phyloP scores from a whole-genome alignment of 108 stramenopile species.

The Pseudonitzschia delicatissima region DNA sequence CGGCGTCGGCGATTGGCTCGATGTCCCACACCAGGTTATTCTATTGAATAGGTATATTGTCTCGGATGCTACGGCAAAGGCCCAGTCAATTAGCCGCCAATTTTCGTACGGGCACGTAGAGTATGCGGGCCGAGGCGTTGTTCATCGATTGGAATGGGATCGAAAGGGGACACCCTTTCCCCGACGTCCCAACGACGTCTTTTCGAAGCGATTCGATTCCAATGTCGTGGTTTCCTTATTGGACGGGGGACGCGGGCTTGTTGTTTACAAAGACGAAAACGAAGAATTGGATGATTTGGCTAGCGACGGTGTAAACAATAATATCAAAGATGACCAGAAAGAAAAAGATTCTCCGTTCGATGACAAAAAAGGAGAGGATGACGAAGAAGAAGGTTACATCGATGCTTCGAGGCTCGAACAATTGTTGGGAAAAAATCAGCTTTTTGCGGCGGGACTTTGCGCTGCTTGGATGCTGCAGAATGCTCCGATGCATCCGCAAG shows the following conservation, averaged over 20 bases:
- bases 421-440: slow-evolving; percentile 69
- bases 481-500: slow-evolving; percentile 38
- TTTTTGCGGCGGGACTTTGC: slow-evolving; percentile 80
- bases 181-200: slow-evolving; percentile 35
- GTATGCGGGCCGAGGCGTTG: slow-evolving; percentile 86
- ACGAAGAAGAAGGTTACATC: slow-evolving; percentile 71
- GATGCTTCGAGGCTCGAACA: slow-evolving; percentile 84
- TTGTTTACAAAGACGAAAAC: slow-evolving; percentile 39
- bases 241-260: slow-evolving; percentile 63
- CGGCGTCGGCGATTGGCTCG: slow-evolving; percentile 94
- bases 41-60: slow-evolving; percentile 90
- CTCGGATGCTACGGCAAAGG: slow-evolving; percentile 77
- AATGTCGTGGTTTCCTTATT: slow-evolving; percentile 34
- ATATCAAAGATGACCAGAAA: slow-evolving; percentile 3
- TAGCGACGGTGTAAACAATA: slow-evolving; percentile 17
- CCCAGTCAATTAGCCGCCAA: slow-evolving; percentile 83
- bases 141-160: slow-evolving; percentile 83
- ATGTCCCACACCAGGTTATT: slow-evolving; percentile 89
- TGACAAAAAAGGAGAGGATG: slow-evolving; percentile 28
- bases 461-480: slow-evolving; percentile 61
- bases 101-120: slow-evolving; percentile 90
- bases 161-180: slow-evolving; percentile 49
- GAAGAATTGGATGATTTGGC: slow-evolving; percentile 5
- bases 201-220: slow-evolving; percentile 9
- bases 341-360: no score